These are phyloP conservation scores for Trichoderma sp. DNA, from an alignment of 2,329 filamentous ascomycete genomes.

Conservation along the genomic window DNA sequence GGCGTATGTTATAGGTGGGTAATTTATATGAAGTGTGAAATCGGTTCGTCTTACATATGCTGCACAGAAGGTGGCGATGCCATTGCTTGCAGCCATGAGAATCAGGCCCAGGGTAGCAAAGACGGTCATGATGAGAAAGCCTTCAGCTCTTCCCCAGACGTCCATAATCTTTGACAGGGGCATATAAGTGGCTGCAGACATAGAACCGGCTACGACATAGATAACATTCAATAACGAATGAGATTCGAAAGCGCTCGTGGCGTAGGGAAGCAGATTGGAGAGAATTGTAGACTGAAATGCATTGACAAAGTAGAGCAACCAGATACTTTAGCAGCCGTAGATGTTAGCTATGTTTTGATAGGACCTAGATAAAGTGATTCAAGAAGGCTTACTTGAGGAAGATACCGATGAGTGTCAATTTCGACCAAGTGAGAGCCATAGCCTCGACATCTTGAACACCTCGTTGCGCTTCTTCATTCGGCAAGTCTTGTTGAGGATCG, in stretches of 20 bases:
- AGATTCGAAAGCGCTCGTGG: slow-evolving; percentile 51
- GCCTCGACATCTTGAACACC: slow-evolving; percentile 47
- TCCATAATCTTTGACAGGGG: slow-evolving; percentile 64
- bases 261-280: slow-evolving; percentile 45
- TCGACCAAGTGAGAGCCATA: slow-evolving; percentile 44
- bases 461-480: slow-evolving; percentile 31
- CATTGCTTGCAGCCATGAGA: slow-evolving; percentile 60
- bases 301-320: slow-evolving; percentile 53
- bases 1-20: neutral
- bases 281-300: slow-evolving; percentile 48
- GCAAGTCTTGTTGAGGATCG: neutral
- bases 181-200: slow-evolving; percentile 61
- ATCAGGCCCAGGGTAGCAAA: slow-evolving; percentile 53
- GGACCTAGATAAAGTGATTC: neutral
- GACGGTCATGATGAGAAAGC: slow-evolving; percentile 55
- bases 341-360: slow-evolving; percentile 14
- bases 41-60: slow-evolving; percentile 33
- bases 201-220: slow-evolving; percentile 53
- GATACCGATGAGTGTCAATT: slow-evolving; percentile 35
- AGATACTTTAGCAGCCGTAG: slow-evolving; percentile 38
- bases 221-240: slow-evolving; percentile 58
- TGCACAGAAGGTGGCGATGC: slow-evolving; percentile 48
- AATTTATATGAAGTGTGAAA: neutral
- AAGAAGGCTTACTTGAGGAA: slow-evolving; percentile 35
- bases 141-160: slow-evolving; percentile 63